Conservation (phyloP, 2,329 filamentous ascomycete species). For the Ophiocordyceps australis region DNA sequence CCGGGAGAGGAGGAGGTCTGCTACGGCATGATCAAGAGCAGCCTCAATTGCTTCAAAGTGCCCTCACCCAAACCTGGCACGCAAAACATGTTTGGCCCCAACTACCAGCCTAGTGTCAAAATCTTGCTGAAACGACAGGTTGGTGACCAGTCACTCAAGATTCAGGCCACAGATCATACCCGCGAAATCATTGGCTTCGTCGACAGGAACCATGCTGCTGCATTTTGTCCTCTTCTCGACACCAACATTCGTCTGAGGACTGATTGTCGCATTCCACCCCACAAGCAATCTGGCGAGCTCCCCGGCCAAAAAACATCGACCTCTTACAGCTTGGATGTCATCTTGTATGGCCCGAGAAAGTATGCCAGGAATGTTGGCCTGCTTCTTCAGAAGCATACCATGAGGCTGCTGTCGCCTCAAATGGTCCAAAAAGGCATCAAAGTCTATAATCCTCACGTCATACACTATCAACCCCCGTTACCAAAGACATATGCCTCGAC, state of each 20-base stretch:
- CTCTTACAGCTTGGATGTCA: conserved; percentile 47
- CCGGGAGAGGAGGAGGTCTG: conserved; percentile 56
- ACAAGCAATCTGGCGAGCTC: conserved; percentile 45
- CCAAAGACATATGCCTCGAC: conserved; percentile 14
- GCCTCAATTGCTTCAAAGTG: conserved; percentile 47
- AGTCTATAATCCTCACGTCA: conserved; percentile 60
- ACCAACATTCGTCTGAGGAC: conserved; percentile 47
- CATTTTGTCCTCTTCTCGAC: conserved; percentile 58
- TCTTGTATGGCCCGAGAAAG: conserved; percentile 61
- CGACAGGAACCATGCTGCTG: conserved; percentile 46
- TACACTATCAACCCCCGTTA: conserved; percentile 24
- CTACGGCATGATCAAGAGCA: conserved; percentile 58
- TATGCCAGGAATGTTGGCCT: conserved; percentile 47
- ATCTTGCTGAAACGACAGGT: conserved; percentile 45
- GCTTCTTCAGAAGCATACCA: conserved; percentile 41
- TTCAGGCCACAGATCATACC: conserved; percentile 58
- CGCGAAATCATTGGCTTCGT: conserved; percentile 59
- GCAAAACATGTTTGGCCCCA: conserved; percentile 35
- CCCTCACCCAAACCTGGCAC: conserved; percentile 50
- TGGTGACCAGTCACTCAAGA: conserved; percentile 36
- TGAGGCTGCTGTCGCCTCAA: conserved; percentile 49
- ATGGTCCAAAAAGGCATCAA: conserved; percentile 49
- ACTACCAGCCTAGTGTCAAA: conserved; percentile 57
- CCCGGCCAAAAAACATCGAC: conserved; percentile 44
- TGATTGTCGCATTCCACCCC: conserved; percentile 50